Conservation (phyloP, 1,284 basidiomycete species). For the Trichosporon sp. region DNA sequence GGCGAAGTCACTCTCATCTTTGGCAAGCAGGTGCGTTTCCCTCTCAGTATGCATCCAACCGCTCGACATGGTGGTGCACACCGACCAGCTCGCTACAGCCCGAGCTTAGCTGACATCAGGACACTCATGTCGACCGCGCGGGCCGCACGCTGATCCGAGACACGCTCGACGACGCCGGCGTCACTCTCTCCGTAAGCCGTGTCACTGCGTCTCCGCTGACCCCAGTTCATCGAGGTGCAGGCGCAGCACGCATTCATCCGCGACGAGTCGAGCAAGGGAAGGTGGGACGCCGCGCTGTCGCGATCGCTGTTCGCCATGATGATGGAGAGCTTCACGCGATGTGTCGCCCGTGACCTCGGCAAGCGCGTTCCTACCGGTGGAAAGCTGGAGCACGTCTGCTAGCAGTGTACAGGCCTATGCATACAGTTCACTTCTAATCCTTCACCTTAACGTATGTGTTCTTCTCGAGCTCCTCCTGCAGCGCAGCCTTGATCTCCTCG, state of each 20-base stretch:
- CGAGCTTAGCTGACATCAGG: constrained; percentile 54
- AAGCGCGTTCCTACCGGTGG: constrained; percentile 60
- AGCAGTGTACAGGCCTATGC: constrained; percentile 30
- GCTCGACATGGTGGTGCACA: too few relatives aligned
- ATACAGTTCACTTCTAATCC: background rate
- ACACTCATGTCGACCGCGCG: constrained; percentile 82
- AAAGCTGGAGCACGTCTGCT: constrained; percentile 77
- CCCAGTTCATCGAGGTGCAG: constrained; percentile 84
- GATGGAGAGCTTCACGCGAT: constrained; percentile 90
- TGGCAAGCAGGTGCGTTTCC: constrained; percentile 74
- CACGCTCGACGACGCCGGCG: constrained; percentile 74
- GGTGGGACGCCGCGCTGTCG: constrained; percentile 89
- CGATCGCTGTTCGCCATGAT: constrained; percentile 78
- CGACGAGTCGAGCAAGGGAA: constrained; percentile 83
- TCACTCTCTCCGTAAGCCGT: constrained; percentile 66
- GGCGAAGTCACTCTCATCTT: constrained; percentile 91
- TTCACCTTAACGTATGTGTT: constrained; percentile 49
- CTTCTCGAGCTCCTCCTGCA: constrained; percentile 54
- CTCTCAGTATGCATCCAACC: too few relatives aligned
- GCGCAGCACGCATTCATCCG: constrained; percentile 93
- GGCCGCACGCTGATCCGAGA: constrained; percentile 81
- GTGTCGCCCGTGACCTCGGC: constrained; percentile 78
- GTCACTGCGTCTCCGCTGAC: constrained; percentile 13
- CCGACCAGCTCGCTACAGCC: too few relatives aligned
- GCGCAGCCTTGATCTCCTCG: constrained; percentile 44